These are phyloP conservation scores for Xylaria nigripes DNA, from an alignment of 495 filamentous ascomycete species.

Conservation along the genomic window DNA sequence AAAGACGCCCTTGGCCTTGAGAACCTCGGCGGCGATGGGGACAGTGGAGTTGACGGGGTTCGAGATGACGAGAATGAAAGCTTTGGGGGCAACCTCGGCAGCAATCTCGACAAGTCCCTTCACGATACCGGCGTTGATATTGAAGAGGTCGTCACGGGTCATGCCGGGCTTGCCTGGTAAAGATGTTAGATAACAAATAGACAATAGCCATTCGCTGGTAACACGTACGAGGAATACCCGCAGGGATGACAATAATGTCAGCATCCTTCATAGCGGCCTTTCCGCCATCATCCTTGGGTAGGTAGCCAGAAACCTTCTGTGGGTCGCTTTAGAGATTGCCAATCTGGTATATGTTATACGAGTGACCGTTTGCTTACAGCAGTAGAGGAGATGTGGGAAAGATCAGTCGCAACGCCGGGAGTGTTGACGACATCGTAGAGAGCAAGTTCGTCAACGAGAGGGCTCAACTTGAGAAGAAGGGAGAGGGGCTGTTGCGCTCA, in stretches of 20 bases:
- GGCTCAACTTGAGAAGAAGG: conserved; percentile 81
- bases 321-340: conserved; percentile 23
- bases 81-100: conserved; percentile 80
- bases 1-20: conserved; percentile 88
- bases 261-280: conserved; percentile 81
- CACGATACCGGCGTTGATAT: conserved; percentile 94
- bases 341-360: not conserved
- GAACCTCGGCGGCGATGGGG: conserved; percentile 90
- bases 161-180: conserved; percentile 92
- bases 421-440: conserved; percentile 99
- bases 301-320: conserved; percentile 84
- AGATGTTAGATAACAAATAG: conserved; percentile 9
- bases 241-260: conserved; percentile 93
- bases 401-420: conserved; percentile 87
- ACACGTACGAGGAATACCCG: conserved; percentile 87
- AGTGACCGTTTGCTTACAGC: conserved; percentile 57
- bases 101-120: conserved; percentile 76
- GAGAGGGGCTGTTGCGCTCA: conserved; percentile 69
- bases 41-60: conserved; percentile 99
- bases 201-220: not conserved
- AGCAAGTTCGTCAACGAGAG: conserved; percentile 79
- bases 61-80: conserved; percentile 91
- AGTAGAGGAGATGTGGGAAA: conserved; percentile 91
- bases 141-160: conserved; percentile 99
- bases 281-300: conserved; percentile 83